Base-by-base conservation (phyloP, 176 grass and related monocot species). In the Paspalum vaginatum region DNA sequence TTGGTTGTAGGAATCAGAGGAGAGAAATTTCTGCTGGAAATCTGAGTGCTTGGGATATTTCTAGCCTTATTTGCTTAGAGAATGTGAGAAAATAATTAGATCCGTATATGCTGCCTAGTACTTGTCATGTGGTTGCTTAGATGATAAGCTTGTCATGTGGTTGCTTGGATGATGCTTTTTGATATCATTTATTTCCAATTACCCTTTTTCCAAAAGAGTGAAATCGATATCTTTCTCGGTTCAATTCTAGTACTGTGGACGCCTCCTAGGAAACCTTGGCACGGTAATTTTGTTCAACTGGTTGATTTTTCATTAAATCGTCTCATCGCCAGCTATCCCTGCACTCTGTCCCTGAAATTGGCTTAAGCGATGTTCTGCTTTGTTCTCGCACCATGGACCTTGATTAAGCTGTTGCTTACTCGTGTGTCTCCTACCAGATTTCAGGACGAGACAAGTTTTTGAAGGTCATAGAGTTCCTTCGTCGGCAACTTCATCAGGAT, bases 381-480 rank as follows among this genome's bases (percentile, higher is more conserved):
- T 22, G 20, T 4, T 81, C 72, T 38, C 9, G 21, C 50, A 58
- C 7, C 21, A 74, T 86, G 39, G 38, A 57, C 49, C 79, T 32
- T 47, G 6, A 46, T 66, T 74, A 66, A 66, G 20, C 3, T 60
- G 38, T 77, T 32, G 32, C 32, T 32, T 44, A 38, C 45, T 32
- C 3, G 0, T 74, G 24, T 79, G 71, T 56, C 25, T 51, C 5
- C 41, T 57, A 12, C 58, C 79, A 97, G 93, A 93, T 97, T 88
- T 82, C 93, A 61, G 93, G 90, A 64, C 83, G 72, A 40, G 93
- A 91, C 55, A 93, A 97, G 65, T 93, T 97, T 62, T 59, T 77
- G 49, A 93, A 93, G 76, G 93, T 97, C 54, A 97, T 97, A 72
- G 93, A 97, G 62, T 97, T 97, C 82, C 83, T 93, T 84, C 61